Conservation (phyloP, 2,329 filamentous ascomycete genomes). For the Clonostachys solani region DNA sequence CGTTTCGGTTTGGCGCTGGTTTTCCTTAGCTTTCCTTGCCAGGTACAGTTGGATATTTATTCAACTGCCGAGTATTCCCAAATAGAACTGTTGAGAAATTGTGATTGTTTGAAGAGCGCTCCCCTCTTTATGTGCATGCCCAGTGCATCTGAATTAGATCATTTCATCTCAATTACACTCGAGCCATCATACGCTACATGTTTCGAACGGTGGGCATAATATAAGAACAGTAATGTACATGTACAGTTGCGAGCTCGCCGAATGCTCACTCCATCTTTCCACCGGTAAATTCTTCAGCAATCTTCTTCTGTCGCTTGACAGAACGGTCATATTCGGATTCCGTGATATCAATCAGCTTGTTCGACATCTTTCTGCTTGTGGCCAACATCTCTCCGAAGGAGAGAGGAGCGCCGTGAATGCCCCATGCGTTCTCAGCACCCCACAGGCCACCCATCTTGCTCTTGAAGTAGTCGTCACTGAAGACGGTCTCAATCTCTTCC, state of each 20-base stretch:
- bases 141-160: no score
- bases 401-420: slow-evolving; percentile 37
- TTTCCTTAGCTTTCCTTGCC: no score
- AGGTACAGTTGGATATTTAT: no score
- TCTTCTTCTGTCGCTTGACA: slow-evolving; percentile 45
- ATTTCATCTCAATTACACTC: not conserved
- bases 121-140: no score
- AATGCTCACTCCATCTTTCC: slow-evolving; percentile 43
- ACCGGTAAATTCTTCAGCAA: slow-evolving; percentile 56
- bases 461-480: slow-evolving; percentile 57
- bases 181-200: not conserved
- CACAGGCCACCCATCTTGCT: slow-evolving; percentile 26
- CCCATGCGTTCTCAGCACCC: slow-evolving; percentile 48
- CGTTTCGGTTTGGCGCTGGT: not conserved
- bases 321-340: slow-evolving; percentile 38
- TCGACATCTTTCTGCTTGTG: slow-evolving; percentile 22
- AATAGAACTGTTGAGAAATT: no score
- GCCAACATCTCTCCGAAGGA: slow-evolving; percentile 40
- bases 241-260: not conserved
- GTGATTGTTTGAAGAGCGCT: no score
- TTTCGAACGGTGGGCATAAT: not conserved
- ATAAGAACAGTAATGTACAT: not conserved
- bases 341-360: slow-evolving; percentile 27
- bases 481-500: slow-evolving; percentile 69
- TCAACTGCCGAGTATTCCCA: no score